Evolutionary conservation across 2,329 filamentous ascomycete species (phyloP).

Genomic region (Huntiella decipiens): DNA sequence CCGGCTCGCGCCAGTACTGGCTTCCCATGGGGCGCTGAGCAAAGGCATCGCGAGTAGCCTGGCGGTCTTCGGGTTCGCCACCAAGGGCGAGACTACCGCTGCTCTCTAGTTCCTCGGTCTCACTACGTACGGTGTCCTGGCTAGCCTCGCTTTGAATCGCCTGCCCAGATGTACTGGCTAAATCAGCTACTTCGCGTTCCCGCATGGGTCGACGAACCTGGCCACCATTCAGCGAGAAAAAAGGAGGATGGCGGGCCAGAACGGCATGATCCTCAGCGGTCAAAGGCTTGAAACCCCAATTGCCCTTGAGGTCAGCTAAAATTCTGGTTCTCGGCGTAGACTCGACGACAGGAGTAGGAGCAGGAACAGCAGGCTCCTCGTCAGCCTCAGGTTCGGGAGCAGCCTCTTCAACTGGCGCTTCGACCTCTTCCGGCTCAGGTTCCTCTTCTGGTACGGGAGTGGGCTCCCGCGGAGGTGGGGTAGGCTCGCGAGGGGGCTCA

Average conservation of each 20-base stretch:
- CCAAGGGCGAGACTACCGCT: constrained; percentile 73
- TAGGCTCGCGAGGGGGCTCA: neutral
- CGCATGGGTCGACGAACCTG: constrained; percentile 61
- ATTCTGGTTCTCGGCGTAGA: constrained; percentile 8
- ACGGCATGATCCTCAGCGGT: constrained; percentile 12
- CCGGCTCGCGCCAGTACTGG: constrained; percentile 54
- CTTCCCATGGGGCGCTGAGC: constrained; percentile 46
- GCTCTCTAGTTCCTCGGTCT: constrained; percentile 46
- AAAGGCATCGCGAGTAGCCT: constrained; percentile 32
- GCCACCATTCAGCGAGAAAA: constrained; percentile 71
- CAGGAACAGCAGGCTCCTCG: neutral
- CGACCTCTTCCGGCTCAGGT: neutral
- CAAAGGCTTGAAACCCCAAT: constrained; percentile 12
- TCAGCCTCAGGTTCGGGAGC: constrained; percentile 2
- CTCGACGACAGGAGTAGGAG: neutral
- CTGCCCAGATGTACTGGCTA: neutral
- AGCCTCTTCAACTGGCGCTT: neutral
- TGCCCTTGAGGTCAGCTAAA: constrained; percentile 12
- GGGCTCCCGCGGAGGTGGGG: too few species aligned
- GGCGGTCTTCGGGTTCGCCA: constrained; percentile 75
- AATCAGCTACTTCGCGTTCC: constrained; percentile 25
- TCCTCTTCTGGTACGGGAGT: too few species aligned
- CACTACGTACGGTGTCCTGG: constrained; percentile 26
- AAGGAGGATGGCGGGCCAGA: constrained; percentile 33
- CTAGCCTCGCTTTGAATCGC: constrained; percentile 29